phyloP scores from a whole-genome alignment of 73 alveolate species.

The Stentor coeruleus region DNA sequence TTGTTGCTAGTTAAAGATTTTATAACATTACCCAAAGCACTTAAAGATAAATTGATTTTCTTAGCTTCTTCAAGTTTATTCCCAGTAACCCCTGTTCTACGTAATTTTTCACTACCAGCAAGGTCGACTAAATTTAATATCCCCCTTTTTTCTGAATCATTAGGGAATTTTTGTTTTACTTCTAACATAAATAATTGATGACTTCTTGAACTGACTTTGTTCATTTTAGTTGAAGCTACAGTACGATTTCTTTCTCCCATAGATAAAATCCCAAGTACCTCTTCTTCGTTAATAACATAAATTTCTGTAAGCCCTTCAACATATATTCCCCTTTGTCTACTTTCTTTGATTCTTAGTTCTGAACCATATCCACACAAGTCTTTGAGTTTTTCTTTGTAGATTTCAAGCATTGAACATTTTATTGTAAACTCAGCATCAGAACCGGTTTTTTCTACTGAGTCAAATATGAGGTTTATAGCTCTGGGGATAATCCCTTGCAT shows the following conservation, averaged over 20 bases:
- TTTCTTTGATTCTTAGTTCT: conserved; percentile 72
- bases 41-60: conserved; percentile 55
- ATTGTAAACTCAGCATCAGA: not conserved
- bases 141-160: conserved; percentile 36
- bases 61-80: conserved; percentile 65
- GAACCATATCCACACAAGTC: conserved; percentile 15
- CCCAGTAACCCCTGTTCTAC: conserved; percentile 46
- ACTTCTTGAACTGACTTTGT: conserved; percentile 79
- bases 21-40: conserved; percentile 70
- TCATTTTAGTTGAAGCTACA: conserved; percentile 87
- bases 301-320: conserved; percentile 84
- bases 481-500: conserved; percentile 31
- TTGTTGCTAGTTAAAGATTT: conserved; percentile 40
- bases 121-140: conserved; percentile 62
- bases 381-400: conserved; percentile 24
- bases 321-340: conserved; percentile 82
- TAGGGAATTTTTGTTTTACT: conserved; percentile 69
- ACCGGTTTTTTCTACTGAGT: not conserved
- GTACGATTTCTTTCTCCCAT: conserved; percentile 76
- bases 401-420: conserved; percentile 29
- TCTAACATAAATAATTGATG: conserved; percentile 86
- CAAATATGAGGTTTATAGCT: conserved; percentile 3
- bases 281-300: conserved; percentile 84
- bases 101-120: conserved; percentile 77
- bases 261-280: conserved; percentile 67